Percentiles rank a stretch among this genome's conserved stretches.
Evolutionary conservation across 495 filamentous ascomycete species (phyloP).

Genomic region (Haplographium delicatum): DNA sequence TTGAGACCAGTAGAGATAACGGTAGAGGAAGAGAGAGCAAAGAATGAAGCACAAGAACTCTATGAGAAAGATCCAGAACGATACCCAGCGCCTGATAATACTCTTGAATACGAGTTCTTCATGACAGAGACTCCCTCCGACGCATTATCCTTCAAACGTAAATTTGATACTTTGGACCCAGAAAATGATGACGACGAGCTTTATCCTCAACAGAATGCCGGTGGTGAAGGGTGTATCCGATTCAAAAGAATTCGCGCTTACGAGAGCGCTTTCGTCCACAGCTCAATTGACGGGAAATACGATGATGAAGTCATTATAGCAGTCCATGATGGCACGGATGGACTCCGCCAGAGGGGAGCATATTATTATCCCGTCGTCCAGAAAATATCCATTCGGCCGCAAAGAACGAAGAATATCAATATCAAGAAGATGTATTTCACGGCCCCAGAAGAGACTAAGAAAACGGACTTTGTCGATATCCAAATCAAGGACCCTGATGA

Average conservation of each 20-base stretch:
- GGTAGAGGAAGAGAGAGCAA: constrained; percentile 43
- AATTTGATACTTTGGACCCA: constrained; percentile 65
- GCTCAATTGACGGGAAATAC: constrained; percentile 60
- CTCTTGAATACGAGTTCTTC: constrained; percentile 79
- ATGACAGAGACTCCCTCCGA: constrained; percentile 53
- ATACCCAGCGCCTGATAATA: constrained; percentile 54
- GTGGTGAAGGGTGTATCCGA: constrained; percentile 52
- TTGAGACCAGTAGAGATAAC: constrained; percentile 58
- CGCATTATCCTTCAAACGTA: constrained; percentile 60
- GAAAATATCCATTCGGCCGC: constrained; percentile 49
- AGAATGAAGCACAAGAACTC: constrained; percentile 48
- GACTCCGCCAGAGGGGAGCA: constrained; percentile 59
- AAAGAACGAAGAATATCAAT: constrained; percentile 51
- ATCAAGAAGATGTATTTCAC: constrained; percentile 5
- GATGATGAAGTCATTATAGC: constrained; percentile 50
- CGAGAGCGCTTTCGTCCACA: constrained; percentile 67
- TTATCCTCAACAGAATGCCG: constrained; percentile 51
- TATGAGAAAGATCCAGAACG: constrained; percentile 57
- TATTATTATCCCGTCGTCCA: constrained; percentile 89
- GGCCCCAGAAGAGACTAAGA: constrained; percentile 4
- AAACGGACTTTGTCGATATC: constrained; percentile 25
- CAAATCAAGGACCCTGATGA: constrained; percentile 18
- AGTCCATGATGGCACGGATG: constrained; percentile 39
- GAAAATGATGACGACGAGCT: constrained; percentile 60
- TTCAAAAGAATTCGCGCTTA: constrained; percentile 79